phyloP scores from a whole-genome alignment of 257 asterid species.

The Solanum clarkiae region DNA sequence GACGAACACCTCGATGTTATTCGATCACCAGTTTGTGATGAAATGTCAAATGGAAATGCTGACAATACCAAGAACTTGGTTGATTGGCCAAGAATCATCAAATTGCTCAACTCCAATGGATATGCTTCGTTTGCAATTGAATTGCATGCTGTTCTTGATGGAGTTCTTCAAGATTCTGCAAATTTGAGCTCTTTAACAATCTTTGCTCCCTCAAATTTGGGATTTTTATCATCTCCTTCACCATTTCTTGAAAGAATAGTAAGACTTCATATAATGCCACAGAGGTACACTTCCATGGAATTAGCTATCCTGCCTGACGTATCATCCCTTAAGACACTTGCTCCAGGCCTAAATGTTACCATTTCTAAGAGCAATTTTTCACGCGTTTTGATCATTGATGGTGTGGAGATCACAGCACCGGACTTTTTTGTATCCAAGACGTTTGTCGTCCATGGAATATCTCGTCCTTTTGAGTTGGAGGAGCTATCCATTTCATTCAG shows the following conservation, averaged over 20 bases:
- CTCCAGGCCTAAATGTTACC: conserved; percentile 16
- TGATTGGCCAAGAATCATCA: conserved; percentile 36
- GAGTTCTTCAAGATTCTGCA: conserved; percentile 19
- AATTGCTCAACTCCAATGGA: conserved; percentile 37
- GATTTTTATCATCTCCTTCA: conserved; percentile 31
- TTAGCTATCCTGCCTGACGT: conserved; percentile 15
- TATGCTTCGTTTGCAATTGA: conserved; percentile 55
- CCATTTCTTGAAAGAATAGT: conserved; percentile 39
- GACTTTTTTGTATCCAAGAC: conserved; percentile 25
- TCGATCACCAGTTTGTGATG: conserved; percentile 16
- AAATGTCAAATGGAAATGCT: not conserved
- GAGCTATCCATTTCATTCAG: conserved; percentile 10
- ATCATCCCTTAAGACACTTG: conserved; percentile 30
- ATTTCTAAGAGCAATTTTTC: conserved; percentile 7
- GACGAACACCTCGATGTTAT: conserved; percentile 4
- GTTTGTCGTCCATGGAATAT: conserved; percentile 51
- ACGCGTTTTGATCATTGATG: conserved; percentile 16
- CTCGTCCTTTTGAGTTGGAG: conserved; percentile 17
- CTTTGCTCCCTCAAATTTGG: conserved; percentile 51
- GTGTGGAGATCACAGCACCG: conserved; percentile 37
- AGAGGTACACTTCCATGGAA: conserved; percentile 19
- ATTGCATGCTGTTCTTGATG: conserved; percentile 42
- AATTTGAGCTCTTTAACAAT: conserved; percentile 33
- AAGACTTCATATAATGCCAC: conserved; percentile 47
- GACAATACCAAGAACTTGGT: not conserved